A percentile compares a stretch with the other conserved stretches of the same genome.
Evolutionary conservation across 1,284 basidiomycete species (phyloP).

Genomic region (Pseudozyma pruni): DNA sequence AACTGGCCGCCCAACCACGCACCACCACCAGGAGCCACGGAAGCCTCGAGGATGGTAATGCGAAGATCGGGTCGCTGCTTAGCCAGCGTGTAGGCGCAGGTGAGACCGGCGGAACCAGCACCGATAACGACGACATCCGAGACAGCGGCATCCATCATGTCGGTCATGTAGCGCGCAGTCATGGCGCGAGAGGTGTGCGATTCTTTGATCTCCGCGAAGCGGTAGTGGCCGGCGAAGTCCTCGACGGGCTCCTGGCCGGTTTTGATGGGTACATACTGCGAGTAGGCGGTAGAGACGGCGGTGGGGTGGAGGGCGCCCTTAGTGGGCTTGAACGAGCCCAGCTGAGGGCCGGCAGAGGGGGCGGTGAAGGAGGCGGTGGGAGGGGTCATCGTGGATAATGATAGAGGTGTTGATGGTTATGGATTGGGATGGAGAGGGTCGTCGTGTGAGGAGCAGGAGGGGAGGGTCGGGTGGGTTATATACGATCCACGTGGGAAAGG

Average conservation of each 20-base stretch:
- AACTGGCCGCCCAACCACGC: slow-evolving; percentile 75
- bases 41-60: slow-evolving; percentile 83
- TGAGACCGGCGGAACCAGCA: slow-evolving; percentile 81
- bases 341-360: slow-evolving; percentile 1
- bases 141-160: slow-evolving; percentile 70
- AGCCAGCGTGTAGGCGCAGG: slow-evolving; percentile 76
- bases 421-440: background rate
- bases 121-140: slow-evolving; percentile 84
- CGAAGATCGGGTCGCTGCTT: slow-evolving; percentile 80
- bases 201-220: slow-evolving; percentile 64
- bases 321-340: slow-evolving; percentile 23
- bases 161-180: slow-evolving; percentile 60
- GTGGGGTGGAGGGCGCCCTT: slow-evolving; percentile 22
- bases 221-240: slow-evolving; percentile 61
- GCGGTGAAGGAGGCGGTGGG: slow-evolving; percentile 50
- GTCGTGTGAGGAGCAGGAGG: no score
- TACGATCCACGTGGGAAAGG: slow-evolving; percentile 10
- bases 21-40: slow-evolving; percentile 77
- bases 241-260: slow-evolving; percentile 59
- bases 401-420: background rate
- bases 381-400: slow-evolving; percentile 46
- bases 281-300: slow-evolving; percentile 17
- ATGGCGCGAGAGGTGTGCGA: slow-evolving; percentile 63
- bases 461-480: no score
- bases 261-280: slow-evolving; percentile 56